A percentile compares a stretch with the other conserved stretches of the same genome.
phyloP scores from a whole-genome alignment of 2,329 filamentous ascomycete genomes.

The Neocucurbitaria cava region DNA sequence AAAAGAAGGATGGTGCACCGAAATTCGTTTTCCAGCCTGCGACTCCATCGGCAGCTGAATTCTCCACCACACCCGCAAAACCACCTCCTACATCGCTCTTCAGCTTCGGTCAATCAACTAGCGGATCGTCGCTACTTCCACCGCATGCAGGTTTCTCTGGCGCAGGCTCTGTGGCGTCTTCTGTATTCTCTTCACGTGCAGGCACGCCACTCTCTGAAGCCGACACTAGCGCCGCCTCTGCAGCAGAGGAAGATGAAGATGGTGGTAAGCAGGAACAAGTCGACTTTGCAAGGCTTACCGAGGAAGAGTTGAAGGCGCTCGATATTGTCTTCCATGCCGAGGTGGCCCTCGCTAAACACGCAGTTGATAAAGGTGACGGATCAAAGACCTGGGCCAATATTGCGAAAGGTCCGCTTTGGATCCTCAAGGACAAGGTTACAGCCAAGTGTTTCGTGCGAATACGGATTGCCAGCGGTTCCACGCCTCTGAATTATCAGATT shows the following conservation, averaged over 20 bases:
- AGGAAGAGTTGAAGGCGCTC: constrained; percentile 36
- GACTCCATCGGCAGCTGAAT: constrained; percentile 31
- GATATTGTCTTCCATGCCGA: constrained; percentile 46
- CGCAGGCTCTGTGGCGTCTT: constrained; percentile 31
- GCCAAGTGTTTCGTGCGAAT: constrained; percentile 43
- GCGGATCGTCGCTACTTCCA: constrained; percentile 26
- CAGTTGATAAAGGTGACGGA: constrained; percentile 29
- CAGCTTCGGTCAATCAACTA: constrained; percentile 27
- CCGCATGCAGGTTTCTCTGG: constrained; percentile 28
- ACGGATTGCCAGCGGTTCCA: constrained; percentile 40
- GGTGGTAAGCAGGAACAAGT: constrained; percentile 36
- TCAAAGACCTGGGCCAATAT: constrained; percentile 40
- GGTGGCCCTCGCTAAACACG: constrained; percentile 36
- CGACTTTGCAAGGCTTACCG: constrained; percentile 42
- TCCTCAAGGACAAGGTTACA: constrained; percentile 46
- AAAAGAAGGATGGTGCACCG: constrained; percentile 30
- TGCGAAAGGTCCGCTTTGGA: constrained; percentile 43
- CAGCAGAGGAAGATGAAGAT: constrained; percentile 39
- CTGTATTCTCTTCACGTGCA: constrained; percentile 45
- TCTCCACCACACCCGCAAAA: constrained; percentile 38
- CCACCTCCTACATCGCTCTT: constrained; percentile 30
- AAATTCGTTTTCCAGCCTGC: constrained; percentile 37
- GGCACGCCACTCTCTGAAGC: constrained; percentile 45
- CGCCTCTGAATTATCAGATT: constrained; percentile 43
- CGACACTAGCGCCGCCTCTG: constrained; percentile 38